Percentiles rank a stretch among this genome's conserved stretches.
phyloP scores from a whole-genome alignment of 768 basidiomycete species.

The Panellus pusillus region DNA sequence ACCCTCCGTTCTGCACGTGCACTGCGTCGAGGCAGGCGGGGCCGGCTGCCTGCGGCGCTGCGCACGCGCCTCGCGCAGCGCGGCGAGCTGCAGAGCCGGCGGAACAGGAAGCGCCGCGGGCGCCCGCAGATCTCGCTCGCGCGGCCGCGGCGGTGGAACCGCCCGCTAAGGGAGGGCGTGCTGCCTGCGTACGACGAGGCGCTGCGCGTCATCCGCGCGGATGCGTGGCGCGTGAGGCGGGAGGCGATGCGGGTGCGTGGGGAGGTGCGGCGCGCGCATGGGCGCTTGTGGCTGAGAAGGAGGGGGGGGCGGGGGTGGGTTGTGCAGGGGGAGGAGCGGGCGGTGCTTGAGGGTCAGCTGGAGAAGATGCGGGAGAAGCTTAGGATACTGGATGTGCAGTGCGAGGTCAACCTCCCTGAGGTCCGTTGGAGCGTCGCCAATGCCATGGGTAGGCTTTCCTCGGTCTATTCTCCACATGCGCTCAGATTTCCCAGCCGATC shows the following conservation, averaged over 20 bases:
- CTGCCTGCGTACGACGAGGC: slow-evolving; percentile 87
- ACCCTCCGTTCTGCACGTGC: slow-evolving; percentile 9
- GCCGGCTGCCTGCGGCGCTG: slow-evolving; percentile 6
- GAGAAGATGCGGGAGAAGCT: slow-evolving; percentile 49
- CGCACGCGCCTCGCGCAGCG: slow-evolving; percentile 1
- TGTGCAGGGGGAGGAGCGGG: slow-evolving; percentile 30
- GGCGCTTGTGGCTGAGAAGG: slow-evolving; percentile 25
- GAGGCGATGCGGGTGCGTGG: slow-evolving; percentile 28
- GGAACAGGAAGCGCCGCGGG: slow-evolving; percentile 28
- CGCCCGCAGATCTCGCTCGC: slow-evolving; percentile 54
- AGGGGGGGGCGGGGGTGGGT: slow-evolving; percentile 27
- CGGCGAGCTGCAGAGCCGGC: slow-evolving; percentile 30
- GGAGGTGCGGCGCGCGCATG: slow-evolving; percentile 26
- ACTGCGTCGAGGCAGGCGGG: slow-evolving; percentile 5
- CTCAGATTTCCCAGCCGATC: slow-evolving; percentile 47
- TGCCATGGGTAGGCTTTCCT: slow-evolving; percentile 56
- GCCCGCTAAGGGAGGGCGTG: slow-evolving; percentile 59
- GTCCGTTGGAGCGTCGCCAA: slow-evolving; percentile 77
- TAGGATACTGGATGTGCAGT: slow-evolving; percentile 71
- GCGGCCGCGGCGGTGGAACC: slow-evolving; percentile 61
- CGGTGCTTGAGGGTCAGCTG: slow-evolving; percentile 37
- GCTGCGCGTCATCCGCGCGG: slow-evolving; percentile 62
- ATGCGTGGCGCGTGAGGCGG: slow-evolving; percentile 48
- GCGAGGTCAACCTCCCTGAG: slow-evolving; percentile 80
- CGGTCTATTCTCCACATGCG: slow-evolving; percentile 28